Evolutionary conservation across 208 protist genomes (phyloP), one percentile per base, ranked within the genome.

Genomic region (Vickermania spadyakhi): DNA sequence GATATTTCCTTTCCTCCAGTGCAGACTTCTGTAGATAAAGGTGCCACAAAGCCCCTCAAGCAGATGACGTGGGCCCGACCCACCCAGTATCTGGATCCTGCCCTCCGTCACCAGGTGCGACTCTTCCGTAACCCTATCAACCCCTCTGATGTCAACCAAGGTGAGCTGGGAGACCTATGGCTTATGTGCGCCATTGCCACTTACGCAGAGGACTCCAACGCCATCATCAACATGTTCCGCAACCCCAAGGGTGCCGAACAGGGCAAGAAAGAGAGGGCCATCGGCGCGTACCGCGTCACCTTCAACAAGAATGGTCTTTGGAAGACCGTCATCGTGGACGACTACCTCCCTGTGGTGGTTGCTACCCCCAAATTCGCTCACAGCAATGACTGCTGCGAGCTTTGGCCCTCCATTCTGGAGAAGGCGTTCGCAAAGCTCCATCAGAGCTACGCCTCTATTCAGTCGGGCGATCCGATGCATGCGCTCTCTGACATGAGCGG

Each of bases 361-460:
- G 72, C 60, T 29, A 68, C 55, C 3, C 78, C 71, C 11, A 74
- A 64, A 64, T 84, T 86, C 58, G 73, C 75, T 2, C 72, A 75
- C 70, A 84, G 75, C 60, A 56, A 59, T n/a, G 84, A 96, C 65
- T 60, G 53, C 22, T 80, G 76, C 63, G 87, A 96, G 79, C 55
- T 96, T 60, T 96, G 91, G 91, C 73, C 86, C 1, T 68, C 78
- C 22, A 73, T 96, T 53, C 68, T 95, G 13, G 74, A 96, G 64
- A 96, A 96, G 82, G 91, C 91, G 2, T 96, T 86, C 58, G 89
- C 89, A 29, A 96, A 96, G 75, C 52, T 96, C 49, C 74, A 93
- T 68, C 70, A 75, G 58, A 83, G 75, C 70, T 96, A 94, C 77
- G 76, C 76, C 25, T 68, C 72, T 66, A 84, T 96, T 26, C 70